phyloP scores from a whole-genome alignment of 352 stramenopile genomes.

The Peronospora tabacina region DNA sequence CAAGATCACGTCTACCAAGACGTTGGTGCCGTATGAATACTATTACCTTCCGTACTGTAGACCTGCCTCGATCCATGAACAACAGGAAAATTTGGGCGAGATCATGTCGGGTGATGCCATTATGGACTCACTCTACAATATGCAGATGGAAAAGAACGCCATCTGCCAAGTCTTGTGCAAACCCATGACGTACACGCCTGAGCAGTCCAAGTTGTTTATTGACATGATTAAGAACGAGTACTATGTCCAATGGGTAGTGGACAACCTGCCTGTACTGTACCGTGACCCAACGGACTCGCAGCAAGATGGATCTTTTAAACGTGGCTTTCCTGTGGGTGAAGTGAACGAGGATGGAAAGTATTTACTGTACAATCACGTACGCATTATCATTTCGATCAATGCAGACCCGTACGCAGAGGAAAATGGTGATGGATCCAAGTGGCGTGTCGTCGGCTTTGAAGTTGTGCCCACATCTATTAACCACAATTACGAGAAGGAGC shows the following conservation, averaged over 20 bases:
- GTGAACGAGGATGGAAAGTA: conserved; percentile 87
- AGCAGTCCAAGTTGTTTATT: conserved; percentile 80
- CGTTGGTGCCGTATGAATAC: conserved; percentile 97
- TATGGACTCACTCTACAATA: conserved; percentile 86
- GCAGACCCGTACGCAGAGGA: conserved; percentile 72
- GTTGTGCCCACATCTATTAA: conserved; percentile 93
- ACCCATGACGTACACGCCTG: conserved; percentile 70
- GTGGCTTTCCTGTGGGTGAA: conserved; percentile 90
- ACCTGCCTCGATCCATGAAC: conserved; percentile 67
- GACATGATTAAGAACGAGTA: conserved; percentile 93
- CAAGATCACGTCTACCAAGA: conserved; percentile 97
- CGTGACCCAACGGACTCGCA: conserved; percentile 62
- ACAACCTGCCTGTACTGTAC: conserved; percentile 89
- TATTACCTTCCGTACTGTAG: conserved; percentile 96
- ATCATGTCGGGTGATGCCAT: conserved; percentile 89
- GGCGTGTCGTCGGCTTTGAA: conserved; percentile 93
- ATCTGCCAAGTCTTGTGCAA: conserved; percentile 88
- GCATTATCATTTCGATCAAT: conserved; percentile 91
- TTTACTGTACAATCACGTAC: conserved; percentile 97
- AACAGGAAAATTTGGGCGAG: conserved; percentile 89
- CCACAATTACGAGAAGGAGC: conserved; percentile 86
- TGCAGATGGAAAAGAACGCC: conserved; percentile 87
- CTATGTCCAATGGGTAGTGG: conserved; percentile 91
- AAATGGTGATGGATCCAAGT: conserved; percentile 46
- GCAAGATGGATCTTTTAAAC: conserved; percentile 75